Evolutionary conservation across 2,329 filamentous ascomycete genomes (phyloP), one percentile per base, ranked within the genome.

Genomic region (Epichloe brachyelytri): DNA sequence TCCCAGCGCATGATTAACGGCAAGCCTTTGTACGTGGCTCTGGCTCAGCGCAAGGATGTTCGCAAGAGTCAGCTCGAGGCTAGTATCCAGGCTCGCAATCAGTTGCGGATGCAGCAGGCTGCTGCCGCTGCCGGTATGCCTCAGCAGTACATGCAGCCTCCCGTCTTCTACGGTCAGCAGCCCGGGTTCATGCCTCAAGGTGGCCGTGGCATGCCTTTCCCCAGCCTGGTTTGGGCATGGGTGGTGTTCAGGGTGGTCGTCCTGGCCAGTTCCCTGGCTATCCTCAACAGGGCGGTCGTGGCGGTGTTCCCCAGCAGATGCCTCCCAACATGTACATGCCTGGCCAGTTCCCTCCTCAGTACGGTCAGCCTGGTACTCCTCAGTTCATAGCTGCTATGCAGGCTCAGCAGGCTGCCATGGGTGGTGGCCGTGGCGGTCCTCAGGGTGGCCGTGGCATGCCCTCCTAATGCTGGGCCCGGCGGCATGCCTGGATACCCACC

Each of bases 11-110:
- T 98, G 93, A 79, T 97, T 60, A 86, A 90, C 70, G 81, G 80
- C 75, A 98, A 98, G 83, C 93, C 93, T 52, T 79, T 98, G 55
- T 98, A 98, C 67, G 93, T 98, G 63, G 93, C 93, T 62, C 82
- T 98, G 58, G 93, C 93, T 58, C 93, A 98, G 79, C 91, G 93
- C 74, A 98, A 98, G 83, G 93, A 98, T 73, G 91, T 98, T 64
- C 90, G 93, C 73, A 95, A 96, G 82, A 95, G 83, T 76, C 93
- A 97, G 78, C 88, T 98, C 61, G 93, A 98, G 78, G 91, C 91
- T 63, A 96, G 88, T 73, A 98, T 98, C 71, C 93, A 97, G 76
- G 91, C 93, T 70, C 89, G 93, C 71, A 97, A 97, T 79, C 91
- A 95, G 71, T 83, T 96, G 67, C 86, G 93, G 65, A 93, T 97